Percentiles rank a stretch among this genome's conserved stretches.
These are phyloP conservation scores for Vicia faba DNA, from an alignment of 306 rosid genomes.

Conservation along the genomic window DNA sequence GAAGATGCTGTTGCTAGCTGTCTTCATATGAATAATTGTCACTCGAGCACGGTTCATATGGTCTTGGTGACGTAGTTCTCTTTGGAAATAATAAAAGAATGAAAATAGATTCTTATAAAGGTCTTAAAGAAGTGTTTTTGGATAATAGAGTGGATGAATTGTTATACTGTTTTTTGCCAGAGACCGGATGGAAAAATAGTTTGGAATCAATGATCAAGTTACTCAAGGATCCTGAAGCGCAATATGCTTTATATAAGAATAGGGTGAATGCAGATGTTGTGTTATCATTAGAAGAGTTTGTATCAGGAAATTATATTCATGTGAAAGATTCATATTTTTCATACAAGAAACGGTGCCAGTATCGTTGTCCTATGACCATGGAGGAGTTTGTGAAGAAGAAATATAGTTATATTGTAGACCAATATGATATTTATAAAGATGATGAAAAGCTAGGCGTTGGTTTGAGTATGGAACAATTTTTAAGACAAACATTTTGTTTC, in stretches of 20 bases:
- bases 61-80: conserved; percentile 29
- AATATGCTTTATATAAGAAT: conserved; percentile 10
- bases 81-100: conserved; percentile 43
- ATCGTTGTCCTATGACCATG: conserved; percentile 17
- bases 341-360: conserved; percentile 8
- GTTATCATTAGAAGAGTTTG: conserved; percentile 50
- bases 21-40: conserved; percentile 38
- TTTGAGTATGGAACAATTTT: conserved; percentile 38
- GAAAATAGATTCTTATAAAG: conserved; percentile 36
- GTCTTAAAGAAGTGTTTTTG: conserved; percentile 37
- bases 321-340: background rate
- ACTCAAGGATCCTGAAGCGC: conserved; percentile 32
- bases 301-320: background rate
- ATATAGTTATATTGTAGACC: background rate
- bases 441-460: conserved; percentile 5
- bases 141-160: conserved; percentile 35
- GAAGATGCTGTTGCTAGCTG: conserved; percentile 47
- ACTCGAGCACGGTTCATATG: conserved; percentile 1
- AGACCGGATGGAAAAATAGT: conserved; percentile 37
- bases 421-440: conserved; percentile 12
- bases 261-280: background rate
- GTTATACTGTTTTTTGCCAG: background rate
- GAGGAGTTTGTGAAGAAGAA: conserved; percentile 42
- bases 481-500: conserved; percentile 27
- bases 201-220: conserved; percentile 36